Evolutionary conservation across 352 stramenopile species (phyloP), one percentile per base, ranked within the genome.

Genomic region (Poterioochromonas sp.): DNA sequence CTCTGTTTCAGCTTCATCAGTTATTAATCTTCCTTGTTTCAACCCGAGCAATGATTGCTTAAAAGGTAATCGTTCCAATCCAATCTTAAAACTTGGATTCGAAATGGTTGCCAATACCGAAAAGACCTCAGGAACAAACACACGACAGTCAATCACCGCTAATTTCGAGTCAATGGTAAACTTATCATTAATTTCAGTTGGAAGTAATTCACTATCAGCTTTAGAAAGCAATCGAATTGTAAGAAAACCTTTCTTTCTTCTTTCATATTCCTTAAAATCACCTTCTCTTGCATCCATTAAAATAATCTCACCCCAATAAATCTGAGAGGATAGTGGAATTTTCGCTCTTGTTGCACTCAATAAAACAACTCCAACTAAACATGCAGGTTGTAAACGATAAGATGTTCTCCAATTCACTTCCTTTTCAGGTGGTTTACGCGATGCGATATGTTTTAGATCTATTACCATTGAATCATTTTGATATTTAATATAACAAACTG

Each of bases 101-200:
- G 44, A 35, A 0, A 78, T 8, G 3, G 71, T 78, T 69, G 71
- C 5, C 5, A 78, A 43, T 5, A 78, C 71, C 5, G 71, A 78
- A 18, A 78, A 15, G 8, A 78, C 71, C 53, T 78, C 71, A 26
- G 71, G 71, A n/a, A 78, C 71, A 37, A 78, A 78, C 0, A 78
- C 71, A 43, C 35, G 8, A 0, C 3, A 54, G 32, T 78, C 71
- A 34, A 78, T 69, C 1, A 78, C 34, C 5, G 40, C 71, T 3
- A 78, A 34, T 26, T 35, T 43, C 39, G 1, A 43, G 1, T 71
- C 34, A 44, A 71, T 29, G 8, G 26, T 8, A 44, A 35, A 34
- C 34, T 32, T 3, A 18, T 20, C 15, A 40, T 37, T 29, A 32
- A 34, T 26, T 51, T 65, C 11, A n/a, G 34, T n/a, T n/a, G 34